Percentiles rank a stretch among this genome's conserved stretches.
These are phyloP conservation scores for Colletotrichum sp. DNA, from an alignment of 2,329 filamentous ascomycete species.

Conservation along the genomic window DNA sequence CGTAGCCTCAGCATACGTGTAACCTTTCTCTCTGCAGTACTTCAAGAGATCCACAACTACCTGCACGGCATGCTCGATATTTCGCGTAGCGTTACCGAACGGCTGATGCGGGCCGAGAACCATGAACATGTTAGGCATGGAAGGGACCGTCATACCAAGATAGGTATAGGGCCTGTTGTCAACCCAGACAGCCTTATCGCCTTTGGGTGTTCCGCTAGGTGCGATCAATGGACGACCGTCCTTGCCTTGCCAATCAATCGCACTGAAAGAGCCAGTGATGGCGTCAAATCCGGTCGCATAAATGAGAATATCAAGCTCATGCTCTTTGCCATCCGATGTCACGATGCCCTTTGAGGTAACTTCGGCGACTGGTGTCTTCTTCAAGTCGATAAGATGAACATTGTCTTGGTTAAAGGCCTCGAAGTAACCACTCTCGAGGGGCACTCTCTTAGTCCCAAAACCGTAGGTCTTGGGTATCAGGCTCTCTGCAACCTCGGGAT, in stretches of 20 bases:
- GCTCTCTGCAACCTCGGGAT: constrained; percentile 52
- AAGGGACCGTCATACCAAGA: constrained; percentile 44
- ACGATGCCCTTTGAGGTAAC: constrained; percentile 51
- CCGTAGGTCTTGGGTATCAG: constrained; percentile 56
- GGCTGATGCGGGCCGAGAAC: constrained; percentile 47
- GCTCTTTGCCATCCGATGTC: constrained; percentile 50
- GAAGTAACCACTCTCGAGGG: constrained; percentile 65
- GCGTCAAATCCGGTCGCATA: constrained; percentile 25
- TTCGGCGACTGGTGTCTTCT: constrained; percentile 53
- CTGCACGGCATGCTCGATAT: constrained; percentile 45
- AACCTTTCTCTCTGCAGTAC: constrained; percentile 32
- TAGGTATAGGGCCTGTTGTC: constrained; percentile 39
- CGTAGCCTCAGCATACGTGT: constrained; percentile 44
- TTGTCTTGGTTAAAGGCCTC: constrained; percentile 61
- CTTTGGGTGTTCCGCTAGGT: neutral
- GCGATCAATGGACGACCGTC: constrained; percentile 18
- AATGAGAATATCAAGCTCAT: constrained; percentile 42
- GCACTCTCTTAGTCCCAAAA: constrained; percentile 45
- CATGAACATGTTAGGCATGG: constrained; percentile 55
- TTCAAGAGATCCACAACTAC: constrained; percentile 40
- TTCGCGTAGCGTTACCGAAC: constrained; percentile 46
- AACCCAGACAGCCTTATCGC: constrained; percentile 37
- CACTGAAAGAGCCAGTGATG: constrained; percentile 29
- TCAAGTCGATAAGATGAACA: constrained; percentile 65
- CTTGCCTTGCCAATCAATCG: constrained; percentile 37